These are phyloP conservation scores for Perilla frutescens DNA, from an alignment of 257 asterid genomes.

Conservation along the genomic window DNA sequence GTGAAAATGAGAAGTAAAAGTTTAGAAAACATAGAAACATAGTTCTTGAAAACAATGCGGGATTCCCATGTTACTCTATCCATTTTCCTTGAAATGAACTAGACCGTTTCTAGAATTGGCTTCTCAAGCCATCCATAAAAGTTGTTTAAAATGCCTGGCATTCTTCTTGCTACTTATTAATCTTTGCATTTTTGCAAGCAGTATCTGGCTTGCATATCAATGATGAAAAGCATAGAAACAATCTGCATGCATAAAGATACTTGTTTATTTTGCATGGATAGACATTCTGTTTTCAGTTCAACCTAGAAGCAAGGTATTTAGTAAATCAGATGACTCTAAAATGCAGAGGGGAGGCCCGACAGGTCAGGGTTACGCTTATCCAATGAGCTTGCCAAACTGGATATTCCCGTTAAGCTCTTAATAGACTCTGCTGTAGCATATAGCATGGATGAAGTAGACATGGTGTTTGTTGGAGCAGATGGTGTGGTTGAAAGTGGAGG, in stretches of 20 bases:
- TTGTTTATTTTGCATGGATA: neutral
- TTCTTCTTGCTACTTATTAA: neutral
- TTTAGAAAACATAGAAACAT: neutral
- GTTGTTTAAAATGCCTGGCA: neutral
- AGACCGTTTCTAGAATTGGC: neutral
- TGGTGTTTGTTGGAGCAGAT: constrained; percentile 96
- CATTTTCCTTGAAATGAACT: neutral
- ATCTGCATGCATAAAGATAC: neutral
- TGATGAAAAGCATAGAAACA: neutral
- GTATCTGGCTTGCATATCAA: neutral
- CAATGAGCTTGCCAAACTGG: constrained; percentile 87
- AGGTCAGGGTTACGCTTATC: constrained; percentile 83
- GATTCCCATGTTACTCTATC: neutral
- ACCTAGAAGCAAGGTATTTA: constrained; percentile 6
- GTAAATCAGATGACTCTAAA: constrained; percentile 30
- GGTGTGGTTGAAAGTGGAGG: constrained; percentile 98
- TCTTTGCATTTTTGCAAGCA: no score
- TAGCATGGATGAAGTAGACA: constrained; percentile 93
- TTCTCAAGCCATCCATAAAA: no score
- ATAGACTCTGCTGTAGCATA: constrained; percentile 98
- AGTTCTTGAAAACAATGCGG: constrained; percentile 8
- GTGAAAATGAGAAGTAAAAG: neutral
- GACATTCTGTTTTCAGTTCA: neutral
- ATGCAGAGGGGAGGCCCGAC: constrained; percentile 95
- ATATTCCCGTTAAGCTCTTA: constrained; percentile 87